These are phyloP conservation scores for Epichloe gansuensis DNA, from an alignment of 2,329 filamentous ascomycete species.

Conservation along the genomic window DNA sequence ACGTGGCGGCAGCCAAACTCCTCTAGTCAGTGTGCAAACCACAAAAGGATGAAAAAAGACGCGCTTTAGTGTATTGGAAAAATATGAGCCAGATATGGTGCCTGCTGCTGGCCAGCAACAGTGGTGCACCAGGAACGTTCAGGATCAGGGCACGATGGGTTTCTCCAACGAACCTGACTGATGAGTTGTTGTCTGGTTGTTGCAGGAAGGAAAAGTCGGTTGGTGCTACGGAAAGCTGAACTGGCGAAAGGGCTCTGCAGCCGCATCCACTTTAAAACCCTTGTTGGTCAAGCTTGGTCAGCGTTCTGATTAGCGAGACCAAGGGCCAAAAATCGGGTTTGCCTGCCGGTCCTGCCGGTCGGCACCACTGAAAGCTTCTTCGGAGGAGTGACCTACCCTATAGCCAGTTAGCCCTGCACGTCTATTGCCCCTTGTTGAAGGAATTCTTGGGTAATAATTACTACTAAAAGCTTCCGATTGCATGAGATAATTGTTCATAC, in stretches of 20 bases:
- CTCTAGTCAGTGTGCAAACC: neutral
- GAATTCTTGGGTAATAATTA: too few relatives aligned
- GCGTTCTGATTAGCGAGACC: too few relatives aligned
- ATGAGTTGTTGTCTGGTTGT: neutral
- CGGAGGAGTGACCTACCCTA: too few relatives aligned
- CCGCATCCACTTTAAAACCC: neutral
- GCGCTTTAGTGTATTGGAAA: slow-evolving; percentile 2
- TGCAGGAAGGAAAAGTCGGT: neutral
- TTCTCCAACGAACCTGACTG: neutral
- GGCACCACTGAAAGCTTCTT: too few relatives aligned
- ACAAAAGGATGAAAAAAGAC: neutral
- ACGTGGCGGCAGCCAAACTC: neutral
- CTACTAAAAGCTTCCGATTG: too few relatives aligned
- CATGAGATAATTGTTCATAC: too few relatives aligned
- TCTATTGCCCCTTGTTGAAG: too few relatives aligned
- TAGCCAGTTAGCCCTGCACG: too few relatives aligned
- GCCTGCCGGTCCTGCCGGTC: too few relatives aligned
- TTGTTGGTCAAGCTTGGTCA: neutral
- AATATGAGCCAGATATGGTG: neutral
- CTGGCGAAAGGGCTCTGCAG: neutral
- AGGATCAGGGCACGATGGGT: neutral
- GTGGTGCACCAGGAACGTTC: neutral
- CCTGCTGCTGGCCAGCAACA: neutral
- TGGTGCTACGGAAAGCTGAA: neutral
- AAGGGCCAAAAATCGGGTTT: too few relatives aligned